phyloP scores from a whole-genome alignment of 2,329 filamentous ascomycete genomes.

The Claviceps arundinis region DNA sequence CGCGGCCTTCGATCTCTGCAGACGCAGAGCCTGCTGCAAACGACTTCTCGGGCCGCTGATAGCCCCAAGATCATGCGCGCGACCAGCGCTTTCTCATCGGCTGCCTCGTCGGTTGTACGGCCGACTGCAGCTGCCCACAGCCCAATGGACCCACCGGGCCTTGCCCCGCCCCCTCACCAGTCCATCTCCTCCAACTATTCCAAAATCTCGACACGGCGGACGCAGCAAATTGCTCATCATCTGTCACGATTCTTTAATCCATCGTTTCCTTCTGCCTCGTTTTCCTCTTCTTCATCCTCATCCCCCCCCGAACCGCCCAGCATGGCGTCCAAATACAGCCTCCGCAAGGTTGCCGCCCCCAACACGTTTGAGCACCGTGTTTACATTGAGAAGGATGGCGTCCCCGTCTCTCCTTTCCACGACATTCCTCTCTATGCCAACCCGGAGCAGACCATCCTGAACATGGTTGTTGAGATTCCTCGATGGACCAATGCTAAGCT shows the following conservation, averaged over 20 bases:
- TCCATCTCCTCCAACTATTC: conserved; percentile 13
- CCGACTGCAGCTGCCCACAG: no score
- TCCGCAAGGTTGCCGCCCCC: conserved; percentile 77
- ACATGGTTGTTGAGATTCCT: conserved; percentile 99
- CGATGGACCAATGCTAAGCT: conserved; percentile 99
- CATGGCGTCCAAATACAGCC: conserved; percentile 55
- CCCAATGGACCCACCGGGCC: conserved; percentile 12
- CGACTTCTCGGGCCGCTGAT: conserved; percentile 7
- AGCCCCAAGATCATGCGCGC: conserved; percentile 1
- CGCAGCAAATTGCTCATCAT: conserved; percentile 42
- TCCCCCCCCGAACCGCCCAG: conserved; percentile 11
- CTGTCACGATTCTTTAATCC: conserved; percentile 22
- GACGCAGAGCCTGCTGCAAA: neutral
- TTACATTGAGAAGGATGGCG: conserved; percentile 96
- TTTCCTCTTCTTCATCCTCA: conserved; percentile 11
- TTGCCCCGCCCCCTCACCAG: conserved; percentile 24
- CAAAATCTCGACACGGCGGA: conserved; percentile 36
- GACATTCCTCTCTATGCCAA: conserved; percentile 98
- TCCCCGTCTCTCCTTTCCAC: conserved; percentile 90
- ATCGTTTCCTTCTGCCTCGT: conserved; percentile 8
- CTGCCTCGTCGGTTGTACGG: no score
- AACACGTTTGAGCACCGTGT: conserved; percentile 96
- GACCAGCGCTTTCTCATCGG: no score
- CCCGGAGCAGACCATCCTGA: conserved; percentile 84
- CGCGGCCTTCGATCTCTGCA: conserved; percentile 7